Base-by-base conservation (phyloP, 2,329 filamentous ascomycete genomes). In the Claviceps pazoutovae region DNA sequence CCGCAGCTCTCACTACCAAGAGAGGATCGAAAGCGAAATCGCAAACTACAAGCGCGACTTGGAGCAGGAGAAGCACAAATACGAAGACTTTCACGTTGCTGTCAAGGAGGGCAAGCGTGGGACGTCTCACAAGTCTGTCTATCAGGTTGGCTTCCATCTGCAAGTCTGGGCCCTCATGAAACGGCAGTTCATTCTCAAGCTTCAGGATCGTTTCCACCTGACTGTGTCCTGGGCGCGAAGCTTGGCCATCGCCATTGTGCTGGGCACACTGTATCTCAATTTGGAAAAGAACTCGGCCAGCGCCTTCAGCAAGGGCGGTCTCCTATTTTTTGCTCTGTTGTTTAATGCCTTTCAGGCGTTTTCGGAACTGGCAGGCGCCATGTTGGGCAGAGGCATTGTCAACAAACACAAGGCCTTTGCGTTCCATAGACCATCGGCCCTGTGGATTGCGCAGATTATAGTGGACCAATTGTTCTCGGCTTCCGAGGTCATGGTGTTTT, bases 341-440 rank as follows among this genome's bases (percentile, higher is more conserved):
- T 91, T 91, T 74, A 91, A 91, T 64, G 84, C 85, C n/a, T 91
- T 94, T 66, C 83, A 88, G 61, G 86, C 88, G 23, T 90, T 93
- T 62, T 79, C 83, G 0, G 88, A 94, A 64, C 68, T 95, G 0
- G 84, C 76, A 0, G 75, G 76, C 11, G 85, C 84, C 1, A 91
- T 93, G 85, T 69, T 82, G 16, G 86, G 84, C 1, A 76, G 88
- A 8, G 75, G 82, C 0, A 85, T 94, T 39, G 77, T 94, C 54
- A 88, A 89, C 64, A 94, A 93, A 64, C 88, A 94, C 66, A 82
- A 84, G 53, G 83, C 85, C 0, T 94, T 88, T 59, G 84, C 87
- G 0, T 91, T 94, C 62, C 84, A 93, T 63, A 76, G 86, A 37
- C 88, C 88, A 0, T 88, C 85, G 0, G 86, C 88, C 0, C 69